Base-by-base conservation (phyloP, 1,139 yeast genomes). In the Blastobotrys arbuscula region DNA sequence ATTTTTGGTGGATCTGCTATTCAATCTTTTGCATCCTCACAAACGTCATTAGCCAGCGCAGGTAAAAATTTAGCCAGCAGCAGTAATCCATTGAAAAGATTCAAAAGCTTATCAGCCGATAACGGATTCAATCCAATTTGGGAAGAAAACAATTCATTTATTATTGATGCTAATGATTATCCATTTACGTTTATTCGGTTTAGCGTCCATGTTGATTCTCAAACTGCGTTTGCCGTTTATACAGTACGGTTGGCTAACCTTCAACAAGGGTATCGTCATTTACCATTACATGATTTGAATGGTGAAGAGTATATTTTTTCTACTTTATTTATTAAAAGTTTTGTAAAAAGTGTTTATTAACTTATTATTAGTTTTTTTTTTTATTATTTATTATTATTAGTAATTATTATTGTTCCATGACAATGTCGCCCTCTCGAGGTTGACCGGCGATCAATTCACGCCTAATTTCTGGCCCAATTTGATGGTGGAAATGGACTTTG, bases 381-480 rank as follows among this genome's bases (percentile, higher is more conserved):
- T 31, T 41, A n/a, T 16, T 40, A n/a, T 26, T 12, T 30, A 26
- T 40, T 15, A 9, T 6, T 13, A 30, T 21, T 20, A 12, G 9
- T 26, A 7, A 39, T 15, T n/a, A 21, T 12, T 34, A 42, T 3
- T 5, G 26, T 16, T 44, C 50, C 52, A 43, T 50, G 2, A 35
- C 37, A 18, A 20, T 30, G 9, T 39, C 48, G 2, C 34, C 44
- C 19, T 21, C 44, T 60, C 82, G 71, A 34, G 77, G 74, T 55
- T 71, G 72, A 49, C 98, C 97, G 26, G 96, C 95, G 56, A 86
- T 70, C 56, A 92, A 74, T 65, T 94, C 98, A 61, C 97, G 81
- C 69, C 98, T 79, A 50, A 92, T 88, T 65, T 90, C 98, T 2
- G 96, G 95, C 2, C 97, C 94, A 54, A 92, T 86, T 28, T 82